phyloP scores from a whole-genome alignment of 2,329 filamentous ascomycete species.

The Ophiostoma montium region DNA sequence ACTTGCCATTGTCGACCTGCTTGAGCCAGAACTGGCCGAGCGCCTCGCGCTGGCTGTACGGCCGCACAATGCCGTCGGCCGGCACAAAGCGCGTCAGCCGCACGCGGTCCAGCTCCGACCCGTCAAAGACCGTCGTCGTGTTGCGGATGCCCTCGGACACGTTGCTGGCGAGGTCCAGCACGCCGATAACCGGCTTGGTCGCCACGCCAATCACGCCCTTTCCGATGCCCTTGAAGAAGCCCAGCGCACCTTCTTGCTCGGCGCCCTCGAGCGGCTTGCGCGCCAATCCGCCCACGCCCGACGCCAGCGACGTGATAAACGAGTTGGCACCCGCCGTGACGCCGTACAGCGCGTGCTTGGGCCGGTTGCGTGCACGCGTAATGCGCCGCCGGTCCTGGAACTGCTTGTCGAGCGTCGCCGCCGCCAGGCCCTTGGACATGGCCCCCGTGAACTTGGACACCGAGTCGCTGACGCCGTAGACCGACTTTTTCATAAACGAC shows the following conservation, averaged over 20 bases:
- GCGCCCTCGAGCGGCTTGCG: conserved; percentile 90
- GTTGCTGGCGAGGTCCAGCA: conserved; percentile 93
- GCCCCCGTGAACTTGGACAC: conserved; percentile 97
- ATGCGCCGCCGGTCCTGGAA: conserved; percentile 95
- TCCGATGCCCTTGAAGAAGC: conserved; percentile 95
- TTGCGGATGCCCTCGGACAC: conserved; percentile 96
- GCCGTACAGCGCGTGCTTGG: conserved; percentile 93
- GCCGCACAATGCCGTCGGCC: conserved; percentile 81
- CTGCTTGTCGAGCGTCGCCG: conserved; percentile 93
- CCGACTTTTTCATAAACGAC: conserved; percentile 96
- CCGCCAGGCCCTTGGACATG: conserved; percentile 89
- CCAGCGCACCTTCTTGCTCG: conserved; percentile 83
- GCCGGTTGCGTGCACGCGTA: conserved; percentile 79
- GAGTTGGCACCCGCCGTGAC: conserved; percentile 93
- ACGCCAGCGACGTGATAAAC: conserved; percentile 82
- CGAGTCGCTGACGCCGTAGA: conserved; percentile 93
- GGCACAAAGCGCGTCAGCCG: conserved; percentile 88
- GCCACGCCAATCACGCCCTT: conserved; percentile 90
- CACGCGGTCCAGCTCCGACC: conserved; percentile 83
- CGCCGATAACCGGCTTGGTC: conserved; percentile 91
- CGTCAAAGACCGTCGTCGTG: conserved; percentile 95
- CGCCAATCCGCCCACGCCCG: conserved; percentile 83
- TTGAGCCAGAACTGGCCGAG: conserved; percentile 98
- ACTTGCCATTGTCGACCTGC: conserved; percentile 92
- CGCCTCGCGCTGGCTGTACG: conserved; percentile 88